Percentiles rank a stretch among this genome's conserved stretches.
phyloP scores from a whole-genome alignment of 2,329 filamentous ascomycete species.

The Arthroderma sp. region DNA sequence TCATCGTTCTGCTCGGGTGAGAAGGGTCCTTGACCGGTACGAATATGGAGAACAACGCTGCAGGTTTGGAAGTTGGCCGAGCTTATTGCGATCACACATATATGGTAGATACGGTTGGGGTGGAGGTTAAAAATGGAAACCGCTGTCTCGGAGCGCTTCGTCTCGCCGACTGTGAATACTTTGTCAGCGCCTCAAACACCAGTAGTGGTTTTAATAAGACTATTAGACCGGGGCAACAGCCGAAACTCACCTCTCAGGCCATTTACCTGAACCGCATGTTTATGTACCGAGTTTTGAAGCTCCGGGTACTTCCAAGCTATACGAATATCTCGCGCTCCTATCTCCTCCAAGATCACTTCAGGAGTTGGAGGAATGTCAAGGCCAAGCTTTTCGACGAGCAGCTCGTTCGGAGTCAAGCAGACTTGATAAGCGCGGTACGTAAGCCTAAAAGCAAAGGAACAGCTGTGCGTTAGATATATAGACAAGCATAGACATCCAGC shows the following conservation, averaged over 20 bases:
- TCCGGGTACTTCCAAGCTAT: constrained; percentile 79
- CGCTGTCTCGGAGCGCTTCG: constrained; percentile 67
- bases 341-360: constrained; percentile 78
- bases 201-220: not conserved
- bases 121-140: constrained; percentile 81
- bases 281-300: constrained; percentile 56
- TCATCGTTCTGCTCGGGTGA: constrained; percentile 26
- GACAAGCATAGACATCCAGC: not conserved
- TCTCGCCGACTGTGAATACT: constrained; percentile 58
- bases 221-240: no score
- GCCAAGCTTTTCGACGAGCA: constrained; percentile 80
- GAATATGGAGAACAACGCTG: constrained; percentile 70
- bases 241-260: constrained; percentile 60
- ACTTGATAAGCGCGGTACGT: constrained; percentile 78
- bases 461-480: constrained; percentile 3
- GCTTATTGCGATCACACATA: constrained; percentile 84
- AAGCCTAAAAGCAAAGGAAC: constrained; percentile 45
- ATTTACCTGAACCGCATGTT: constrained; percentile 87
- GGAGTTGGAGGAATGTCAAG: constrained; percentile 87
- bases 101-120: constrained; percentile 81
- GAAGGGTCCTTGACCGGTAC: constrained; percentile 49
- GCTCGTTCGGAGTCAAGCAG: constrained; percentile 77
- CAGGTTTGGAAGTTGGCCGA: constrained; percentile 85
- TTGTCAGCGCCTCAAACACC: not conserved
- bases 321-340: constrained; percentile 74